A percentile compares a stretch with the other conserved stretches of the same genome.
Conservation (phyloP, 768 basidiomycete species). For the Leccinum variicolor region DNA sequence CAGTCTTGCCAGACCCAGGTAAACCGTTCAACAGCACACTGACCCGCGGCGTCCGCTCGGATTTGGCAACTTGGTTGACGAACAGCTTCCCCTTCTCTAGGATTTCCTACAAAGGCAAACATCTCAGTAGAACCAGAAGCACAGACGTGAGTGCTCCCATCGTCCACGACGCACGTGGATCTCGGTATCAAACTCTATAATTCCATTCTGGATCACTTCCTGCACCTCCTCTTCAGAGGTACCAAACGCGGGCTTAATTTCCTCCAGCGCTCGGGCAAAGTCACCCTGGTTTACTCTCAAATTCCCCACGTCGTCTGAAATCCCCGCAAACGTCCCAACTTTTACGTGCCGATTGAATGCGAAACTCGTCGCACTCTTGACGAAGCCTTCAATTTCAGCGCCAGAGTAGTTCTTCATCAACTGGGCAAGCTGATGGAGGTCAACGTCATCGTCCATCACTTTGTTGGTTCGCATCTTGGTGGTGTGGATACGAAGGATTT, state of each 20-base stretch:
- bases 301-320: conserved; percentile 93
- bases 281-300: conserved; percentile 82
- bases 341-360: conserved; percentile 98
- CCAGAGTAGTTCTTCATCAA: conserved; percentile 97
- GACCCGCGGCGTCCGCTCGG: conserved; percentile 88
- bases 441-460: conserved; percentile 85
- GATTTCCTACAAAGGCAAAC: conserved; percentile 55
- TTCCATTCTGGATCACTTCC: conserved; percentile 93
- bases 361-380: conserved; percentile 98
- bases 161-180: conserved; percentile 56
- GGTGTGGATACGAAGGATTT: conserved; percentile 96
- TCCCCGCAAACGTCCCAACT: conserved; percentile 95
- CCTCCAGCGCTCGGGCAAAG: conserved; percentile 87
- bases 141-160: not conserved
- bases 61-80: conserved; percentile 91
- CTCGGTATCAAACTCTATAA: conserved; percentile 76
- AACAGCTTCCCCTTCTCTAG: conserved; percentile 83
- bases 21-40: conserved; percentile 87
- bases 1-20: conserved; percentile 91
- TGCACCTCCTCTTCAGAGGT: conserved; percentile 95
- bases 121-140: not conserved
- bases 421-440: conserved; percentile 75
- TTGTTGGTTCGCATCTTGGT: conserved; percentile 88
- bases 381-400: conserved; percentile 91
- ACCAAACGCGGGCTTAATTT: conserved; percentile 96